Conservation (phyloP, 2,329 filamentous ascomycete genomes). For the Xylariaceae sp. region DNA sequence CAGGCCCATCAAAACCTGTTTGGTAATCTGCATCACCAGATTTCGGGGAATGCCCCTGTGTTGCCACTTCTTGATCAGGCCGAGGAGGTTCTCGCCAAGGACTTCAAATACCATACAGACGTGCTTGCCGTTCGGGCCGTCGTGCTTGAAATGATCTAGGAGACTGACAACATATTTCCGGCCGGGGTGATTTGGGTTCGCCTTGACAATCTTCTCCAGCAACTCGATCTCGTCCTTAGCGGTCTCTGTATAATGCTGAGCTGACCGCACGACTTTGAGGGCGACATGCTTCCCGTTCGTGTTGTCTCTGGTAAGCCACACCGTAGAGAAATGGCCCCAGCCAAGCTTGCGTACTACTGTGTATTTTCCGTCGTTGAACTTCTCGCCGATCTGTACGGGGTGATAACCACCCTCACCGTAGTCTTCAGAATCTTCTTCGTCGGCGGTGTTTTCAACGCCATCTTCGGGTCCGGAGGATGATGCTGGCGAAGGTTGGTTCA, state of each 20-base stretch:
- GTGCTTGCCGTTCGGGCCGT: constrained; percentile 91
- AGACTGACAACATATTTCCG: constrained; percentile 93
- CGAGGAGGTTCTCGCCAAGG: constrained; percentile 87
- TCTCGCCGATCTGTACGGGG: constrained; percentile 88
- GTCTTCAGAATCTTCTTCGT: constrained; percentile 98
- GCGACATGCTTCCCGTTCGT: constrained; percentile 89
- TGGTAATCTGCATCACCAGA: constrained; percentile 97
- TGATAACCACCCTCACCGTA: constrained; percentile 99
- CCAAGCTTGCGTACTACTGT: constrained; percentile 93
- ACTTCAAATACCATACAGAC: constrained; percentile 99
- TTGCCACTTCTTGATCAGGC: constrained; percentile 97
- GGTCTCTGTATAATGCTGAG: constrained; percentile 97
- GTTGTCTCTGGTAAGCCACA: constrained; percentile 82
- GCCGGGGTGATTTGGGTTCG: constrained; percentile 90
- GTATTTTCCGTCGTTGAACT: constrained; percentile 97
- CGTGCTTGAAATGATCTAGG: constrained; percentile 95
- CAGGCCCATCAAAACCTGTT: constrained; percentile 90
- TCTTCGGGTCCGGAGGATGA: constrained; percentile 78
- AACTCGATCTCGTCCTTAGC: constrained; percentile 99
- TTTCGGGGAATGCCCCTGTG: constrained; percentile 95
- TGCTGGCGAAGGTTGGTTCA: constrained; percentile 68
- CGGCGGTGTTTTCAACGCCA: constrained; percentile 83
- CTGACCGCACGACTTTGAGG: constrained; percentile 94
- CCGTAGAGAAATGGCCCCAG: constrained; percentile 99
- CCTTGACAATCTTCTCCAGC: constrained; percentile 92